A percentile compares a stretch with the other conserved stretches of the same genome.
These are phyloP conservation scores for Tolypocladium paradoxum DNA, from an alignment of 2,329 filamentous ascomycete species.

Conservation along the genomic window DNA sequence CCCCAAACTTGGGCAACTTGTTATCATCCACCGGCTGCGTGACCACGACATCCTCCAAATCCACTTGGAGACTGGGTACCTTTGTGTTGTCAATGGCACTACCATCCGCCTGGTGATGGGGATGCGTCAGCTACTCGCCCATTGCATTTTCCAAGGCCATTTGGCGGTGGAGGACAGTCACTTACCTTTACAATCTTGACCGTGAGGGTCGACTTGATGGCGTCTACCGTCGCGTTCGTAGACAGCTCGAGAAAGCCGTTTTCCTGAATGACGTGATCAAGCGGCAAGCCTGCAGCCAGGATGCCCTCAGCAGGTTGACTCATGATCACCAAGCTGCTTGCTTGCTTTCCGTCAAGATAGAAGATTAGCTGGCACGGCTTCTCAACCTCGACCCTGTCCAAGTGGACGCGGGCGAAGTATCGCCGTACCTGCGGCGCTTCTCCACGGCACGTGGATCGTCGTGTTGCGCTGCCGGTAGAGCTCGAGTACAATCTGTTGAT, in stretches of 20 bases:
- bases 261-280: background rate
- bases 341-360: background rate
- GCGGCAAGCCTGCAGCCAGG: background rate
- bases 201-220: background rate
- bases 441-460: background rate
- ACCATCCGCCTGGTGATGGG: background rate
- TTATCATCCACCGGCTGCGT: background rate
- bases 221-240: background rate
- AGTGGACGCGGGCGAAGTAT: background rate
- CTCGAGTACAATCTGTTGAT: constrained; percentile 25
- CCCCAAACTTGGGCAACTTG: background rate
- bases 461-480: background rate
- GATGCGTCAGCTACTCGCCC: background rate
- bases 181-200: background rate
- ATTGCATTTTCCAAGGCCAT: background rate
- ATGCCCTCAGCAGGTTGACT: background rate
- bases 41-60: background rate
- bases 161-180: background rate
- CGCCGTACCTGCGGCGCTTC: background rate
- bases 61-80: background rate
- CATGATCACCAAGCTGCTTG: background rate
- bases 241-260: background rate
- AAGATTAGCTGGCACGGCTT: background rate
- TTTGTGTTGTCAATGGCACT: background rate
- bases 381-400: background rate